Percentiles rank a stretch among this genome's conserved stretches.
Conservation (phyloP, 768 basidiomycete species). For the Naganishia randhawae region DNA sequence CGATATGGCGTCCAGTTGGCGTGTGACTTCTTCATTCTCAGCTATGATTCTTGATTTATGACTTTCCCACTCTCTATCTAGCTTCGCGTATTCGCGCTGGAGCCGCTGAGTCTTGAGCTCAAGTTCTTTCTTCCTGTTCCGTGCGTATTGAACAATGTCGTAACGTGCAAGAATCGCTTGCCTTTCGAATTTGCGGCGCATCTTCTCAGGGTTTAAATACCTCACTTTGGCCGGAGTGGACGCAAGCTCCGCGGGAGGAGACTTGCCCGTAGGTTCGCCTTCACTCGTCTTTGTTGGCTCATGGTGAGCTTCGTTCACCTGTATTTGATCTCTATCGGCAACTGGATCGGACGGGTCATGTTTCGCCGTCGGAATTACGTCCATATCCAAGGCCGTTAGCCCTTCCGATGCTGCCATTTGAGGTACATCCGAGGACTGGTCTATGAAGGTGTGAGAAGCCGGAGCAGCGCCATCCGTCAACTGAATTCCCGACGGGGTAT, state of each 20-base stretch:
- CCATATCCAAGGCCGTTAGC: neutral
- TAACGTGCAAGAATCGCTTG: neutral
- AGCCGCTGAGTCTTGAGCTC: neutral
- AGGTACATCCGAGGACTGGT: neutral
- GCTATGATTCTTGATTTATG: constrained; percentile 13
- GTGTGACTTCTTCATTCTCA: constrained; percentile 8
- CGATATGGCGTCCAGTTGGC: constrained; percentile 8
- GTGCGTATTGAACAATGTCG: neutral
- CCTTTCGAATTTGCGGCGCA: neutral
- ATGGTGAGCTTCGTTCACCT: neutral
- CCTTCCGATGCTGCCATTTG: neutral
- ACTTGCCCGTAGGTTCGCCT: too few relatives aligned
- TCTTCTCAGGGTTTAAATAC: neutral
- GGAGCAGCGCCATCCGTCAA: neutral
- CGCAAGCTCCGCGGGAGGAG: neutral
- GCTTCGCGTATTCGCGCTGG: constrained; percentile 1
- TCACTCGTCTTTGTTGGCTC: too few relatives aligned
- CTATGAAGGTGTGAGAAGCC: neutral
- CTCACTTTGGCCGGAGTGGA: neutral
- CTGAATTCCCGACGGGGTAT: neutral
- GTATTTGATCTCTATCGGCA: neutral
- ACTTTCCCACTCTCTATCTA: constrained; percentile 12
- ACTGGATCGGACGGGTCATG: neutral
- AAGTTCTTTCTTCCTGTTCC: neutral
- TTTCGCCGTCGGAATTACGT: neutral